A percentile compares a stretch with the other conserved stretches of the same genome.
Conservation (phyloP, 1,139 yeast genomes). For the Pneumocystis wakefieldiae region DNA sequence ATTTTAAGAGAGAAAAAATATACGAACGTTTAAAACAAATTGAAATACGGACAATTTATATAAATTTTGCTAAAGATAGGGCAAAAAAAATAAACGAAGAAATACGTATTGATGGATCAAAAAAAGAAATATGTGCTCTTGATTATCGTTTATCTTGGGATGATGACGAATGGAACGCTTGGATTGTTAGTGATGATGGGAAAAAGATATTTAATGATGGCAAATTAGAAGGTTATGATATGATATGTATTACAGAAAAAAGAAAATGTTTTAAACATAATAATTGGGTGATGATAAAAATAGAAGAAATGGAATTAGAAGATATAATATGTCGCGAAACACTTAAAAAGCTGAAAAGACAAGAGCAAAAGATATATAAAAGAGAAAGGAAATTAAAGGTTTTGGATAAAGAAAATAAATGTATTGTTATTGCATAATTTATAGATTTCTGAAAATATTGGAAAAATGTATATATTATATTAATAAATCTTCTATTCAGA, state of each 20-base stretch:
- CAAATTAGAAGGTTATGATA: constrained; percentile 17
- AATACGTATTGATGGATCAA: constrained; percentile 17
- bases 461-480: not conserved
- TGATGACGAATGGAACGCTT: constrained; percentile 13
- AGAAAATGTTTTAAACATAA: constrained; percentile 51
- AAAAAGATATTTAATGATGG: constrained; percentile 12
- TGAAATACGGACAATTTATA: constrained; percentile 11
- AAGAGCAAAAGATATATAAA: constrained; percentile 11
- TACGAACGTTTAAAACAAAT: constrained; percentile 11
- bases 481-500: not conserved
- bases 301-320: constrained; percentile 15
- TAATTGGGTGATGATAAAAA: constrained; percentile 45
- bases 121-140: constrained; percentile 31
- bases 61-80: constrained; percentile 16
- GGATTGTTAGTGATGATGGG: constrained; percentile 13
- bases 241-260: constrained; percentile 44
- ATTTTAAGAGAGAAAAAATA: constrained; percentile 2
- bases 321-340: constrained; percentile 9
- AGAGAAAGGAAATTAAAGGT: constrained; percentile 1
- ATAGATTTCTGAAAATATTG: not conserved
- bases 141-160: constrained; percentile 21
- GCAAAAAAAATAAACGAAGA: constrained; percentile 9
- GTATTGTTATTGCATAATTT: not conserved
- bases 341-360: constrained; percentile 10
- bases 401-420: not conserved